Evolutionary conservation across 768 basidiomycete species (phyloP).

Genomic region (Russula sp.): DNA sequence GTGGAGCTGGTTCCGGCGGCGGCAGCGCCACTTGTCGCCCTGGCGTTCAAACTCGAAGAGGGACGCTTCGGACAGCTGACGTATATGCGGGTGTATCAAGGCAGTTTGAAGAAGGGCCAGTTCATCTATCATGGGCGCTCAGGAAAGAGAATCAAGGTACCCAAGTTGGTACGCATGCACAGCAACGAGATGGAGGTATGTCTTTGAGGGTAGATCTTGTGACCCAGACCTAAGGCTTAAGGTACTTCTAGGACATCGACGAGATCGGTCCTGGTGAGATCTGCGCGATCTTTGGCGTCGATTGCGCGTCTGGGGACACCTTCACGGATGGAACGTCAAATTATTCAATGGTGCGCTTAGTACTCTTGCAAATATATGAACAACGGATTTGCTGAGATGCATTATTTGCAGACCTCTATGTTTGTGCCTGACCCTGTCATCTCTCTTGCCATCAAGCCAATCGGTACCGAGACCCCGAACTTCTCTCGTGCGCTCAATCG

Average conservation of each 20-base stretch:
- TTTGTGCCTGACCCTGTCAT: conserved; percentile 98
- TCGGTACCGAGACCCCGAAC: conserved; percentile 89
- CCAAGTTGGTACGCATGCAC: conserved; percentile 94
- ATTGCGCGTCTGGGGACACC: conserved; percentile 96
- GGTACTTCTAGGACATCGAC: conserved; percentile 67
- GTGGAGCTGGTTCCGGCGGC: conserved; percentile 78
- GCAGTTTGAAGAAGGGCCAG: conserved; percentile 77
- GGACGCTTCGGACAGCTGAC: conserved; percentile 95
- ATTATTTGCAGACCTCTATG: conserved; percentile 75
- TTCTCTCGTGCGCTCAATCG: conserved; percentile 95
- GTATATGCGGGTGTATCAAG: conserved; percentile 98
- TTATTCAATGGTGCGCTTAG: conserved; percentile 79
- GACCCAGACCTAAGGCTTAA: neutral
- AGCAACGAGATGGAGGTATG: conserved; percentile 97
- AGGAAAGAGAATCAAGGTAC: conserved; percentile 96
- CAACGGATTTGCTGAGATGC: neutral
- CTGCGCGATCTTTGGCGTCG: conserved; percentile 98
- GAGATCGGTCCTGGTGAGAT: conserved; percentile 96
- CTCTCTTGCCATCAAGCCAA: conserved; percentile 87
- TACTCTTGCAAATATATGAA: neutral
- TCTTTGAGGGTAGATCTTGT: neutral
- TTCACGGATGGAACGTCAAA: conserved; percentile 90
- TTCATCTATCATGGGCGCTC: conserved; percentile 89
- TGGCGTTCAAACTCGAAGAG: conserved; percentile 99
- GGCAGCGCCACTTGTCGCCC: conserved; percentile 78